Evolutionary conservation across 371 early-diverging fungal genomes (phyloP), one percentile per base, ranked within the genome.

Genomic region (Basidiobolus meristosporus): DNA sequence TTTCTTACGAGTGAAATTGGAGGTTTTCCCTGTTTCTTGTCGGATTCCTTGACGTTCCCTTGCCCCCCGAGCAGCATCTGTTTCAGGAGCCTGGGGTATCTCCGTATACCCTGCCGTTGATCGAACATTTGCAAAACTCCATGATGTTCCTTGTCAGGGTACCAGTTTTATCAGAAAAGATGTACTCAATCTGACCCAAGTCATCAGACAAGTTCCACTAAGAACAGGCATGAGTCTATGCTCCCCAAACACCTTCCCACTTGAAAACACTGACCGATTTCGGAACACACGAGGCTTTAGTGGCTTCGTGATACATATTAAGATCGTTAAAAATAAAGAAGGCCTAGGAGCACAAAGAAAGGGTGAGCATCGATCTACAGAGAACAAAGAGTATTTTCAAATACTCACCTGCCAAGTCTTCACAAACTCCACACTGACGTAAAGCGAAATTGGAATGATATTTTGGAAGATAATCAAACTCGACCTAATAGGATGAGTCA

Each of bases 161-260:
- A 10, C 97, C 97, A 7, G 97, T 96, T 55, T 96, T 96, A 62
- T 96, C 97, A 21, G 83, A 77, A 40, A 96, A 78, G 17, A 96
- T 68, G 53, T 82, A 87, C 36, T 81, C 82, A 82, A 22, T 87
- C 62, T 2, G 99, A 97, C 7, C 26, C 18, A 90, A 58, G 41
- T 98, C 98, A 51, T 98, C 98, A 10, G 89, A 84, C 17, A 97
- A 57, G 50, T 84, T 91, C 78, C 91, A 93, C 61, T n/a, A n/a
- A n/a, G n/a, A n/a, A n/a, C n/a, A n/a, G n/a, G n/a, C n/a, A n/a
- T n/a, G n/a, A n/a, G n/a, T n/a, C n/a, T n/a, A n/a, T n/a, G n/a
- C n/a, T n/a, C n/a, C n/a, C n/a, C n/a, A n/a, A n/a, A n/a, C n/a
- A n/a, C n/a, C n/a, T n/a, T n/a, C n/a, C n/a, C n/a, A n/a, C n/a